Evolutionary conservation across 495 filamentous ascomycete species (phyloP).

Genomic region (Staphylotrichum longicolle): DNA sequence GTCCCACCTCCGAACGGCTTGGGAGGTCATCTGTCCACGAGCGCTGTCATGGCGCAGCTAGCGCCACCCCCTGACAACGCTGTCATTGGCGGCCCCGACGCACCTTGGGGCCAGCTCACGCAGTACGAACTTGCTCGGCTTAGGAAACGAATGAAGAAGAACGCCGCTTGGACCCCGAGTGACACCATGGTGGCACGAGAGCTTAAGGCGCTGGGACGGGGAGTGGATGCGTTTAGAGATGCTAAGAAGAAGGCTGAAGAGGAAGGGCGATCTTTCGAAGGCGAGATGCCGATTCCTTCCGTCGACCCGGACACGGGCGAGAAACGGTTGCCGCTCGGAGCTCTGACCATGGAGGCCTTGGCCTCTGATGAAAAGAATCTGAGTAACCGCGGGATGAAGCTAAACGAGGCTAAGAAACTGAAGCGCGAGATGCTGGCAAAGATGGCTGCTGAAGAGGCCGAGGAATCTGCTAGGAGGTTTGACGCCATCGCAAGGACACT

Average conservation of each 20-base stretch:
- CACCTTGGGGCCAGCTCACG: slow-evolving; percentile 88
- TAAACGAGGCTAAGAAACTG: slow-evolving; percentile 89
- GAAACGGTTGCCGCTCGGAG: slow-evolving; percentile 47
- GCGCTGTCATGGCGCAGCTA: slow-evolving; percentile 71
- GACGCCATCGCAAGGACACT: slow-evolving; percentile 48
- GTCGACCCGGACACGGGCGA: slow-evolving; percentile 48
- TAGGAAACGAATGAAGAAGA: slow-evolving; percentile 98
- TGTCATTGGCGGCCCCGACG: slow-evolving; percentile 67
- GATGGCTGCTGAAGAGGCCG: slow-evolving; percentile 65
- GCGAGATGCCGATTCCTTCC: slow-evolving; percentile 43
- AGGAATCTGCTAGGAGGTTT: slow-evolving; percentile 59
- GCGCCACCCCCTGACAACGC: slow-evolving; percentile 77
- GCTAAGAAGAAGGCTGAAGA: slow-evolving; percentile 68
- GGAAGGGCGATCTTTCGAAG: slow-evolving; percentile 61
- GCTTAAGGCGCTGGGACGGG: slow-evolving; percentile 71
- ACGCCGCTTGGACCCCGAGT: slow-evolving; percentile 90
- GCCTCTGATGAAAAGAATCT: slow-evolving; percentile 55
- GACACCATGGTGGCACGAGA: slow-evolving; percentile 96
- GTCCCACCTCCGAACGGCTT: slow-evolving; percentile 55
- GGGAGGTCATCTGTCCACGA: slow-evolving; percentile 64
- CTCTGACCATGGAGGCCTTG: slow-evolving; percentile 50
- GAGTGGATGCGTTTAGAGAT: slow-evolving; percentile 67
- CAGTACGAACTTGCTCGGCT: slow-evolving; percentile 87
- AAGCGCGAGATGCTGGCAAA: slow-evolving; percentile 72
- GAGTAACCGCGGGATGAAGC: slow-evolving; percentile 83